Evolutionary conservation across 805 yeast species (phyloP).

Genomic region (Saturnispora silvae): DNA sequence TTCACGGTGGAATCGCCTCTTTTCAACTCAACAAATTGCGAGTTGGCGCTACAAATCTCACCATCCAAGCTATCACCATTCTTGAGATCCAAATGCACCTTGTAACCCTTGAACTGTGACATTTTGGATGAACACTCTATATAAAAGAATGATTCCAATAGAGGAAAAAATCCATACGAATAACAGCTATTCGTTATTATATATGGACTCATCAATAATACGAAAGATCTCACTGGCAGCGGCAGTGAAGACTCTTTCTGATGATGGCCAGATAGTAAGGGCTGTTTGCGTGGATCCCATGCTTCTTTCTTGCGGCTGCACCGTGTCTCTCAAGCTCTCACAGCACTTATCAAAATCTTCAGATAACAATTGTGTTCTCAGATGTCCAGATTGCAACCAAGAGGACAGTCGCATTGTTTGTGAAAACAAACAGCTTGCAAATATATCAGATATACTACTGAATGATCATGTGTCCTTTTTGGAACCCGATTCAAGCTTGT

Average conservation of each 20-base stretch:
- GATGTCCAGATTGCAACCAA: slow-evolving; percentile 1
- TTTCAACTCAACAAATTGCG: slow-evolving; percentile 19
- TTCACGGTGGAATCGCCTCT: neutral
- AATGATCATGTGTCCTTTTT: too few relatives aligned
- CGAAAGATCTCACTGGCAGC: neutral
- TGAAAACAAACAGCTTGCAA: neutral
- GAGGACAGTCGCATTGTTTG: neutral
- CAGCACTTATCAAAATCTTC: slow-evolving; percentile 7
- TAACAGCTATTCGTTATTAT: too few relatives aligned
- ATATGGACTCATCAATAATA: too few relatives aligned
- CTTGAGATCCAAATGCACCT: slow-evolving; percentile 33
- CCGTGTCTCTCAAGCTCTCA: slow-evolving; percentile 27
- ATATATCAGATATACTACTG: neutral
- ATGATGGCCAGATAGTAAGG: neutral
- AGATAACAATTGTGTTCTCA: neutral
- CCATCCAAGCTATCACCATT: slow-evolving; percentile 23
- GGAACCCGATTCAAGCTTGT: too few relatives aligned
- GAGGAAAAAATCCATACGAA: too few relatives aligned
- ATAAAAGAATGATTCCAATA: neutral
- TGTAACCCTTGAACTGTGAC: slow-evolving; percentile 37
- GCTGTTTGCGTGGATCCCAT: slow-evolving; percentile 22
- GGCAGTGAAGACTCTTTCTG: neutral
- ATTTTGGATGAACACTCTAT: slow-evolving; percentile 7
- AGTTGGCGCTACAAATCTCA: slow-evolving; percentile 17
- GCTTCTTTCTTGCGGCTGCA: slow-evolving; percentile 32